Evolutionary conservation across 2,329 filamentous ascomycete genomes (phyloP).

Genomic region (Pyrenophora seminiperda): DNA sequence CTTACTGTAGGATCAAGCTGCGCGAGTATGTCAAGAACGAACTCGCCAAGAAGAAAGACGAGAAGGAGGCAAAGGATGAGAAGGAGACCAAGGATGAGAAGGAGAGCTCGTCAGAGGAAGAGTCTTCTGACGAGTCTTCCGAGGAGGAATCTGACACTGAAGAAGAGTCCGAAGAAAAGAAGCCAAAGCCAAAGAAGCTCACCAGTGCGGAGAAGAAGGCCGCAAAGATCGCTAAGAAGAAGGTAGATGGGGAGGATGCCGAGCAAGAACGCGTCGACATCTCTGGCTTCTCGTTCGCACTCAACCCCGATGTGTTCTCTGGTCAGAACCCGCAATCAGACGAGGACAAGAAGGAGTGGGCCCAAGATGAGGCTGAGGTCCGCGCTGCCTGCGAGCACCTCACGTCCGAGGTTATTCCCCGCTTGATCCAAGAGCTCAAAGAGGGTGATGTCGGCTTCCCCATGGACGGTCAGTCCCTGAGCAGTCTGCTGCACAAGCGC

Average conservation of each 20-base stretch:
- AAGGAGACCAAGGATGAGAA: slow-evolving; percentile 45
- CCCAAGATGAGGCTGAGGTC: slow-evolving; percentile 85
- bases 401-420: slow-evolving; percentile 77
- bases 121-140: slow-evolving; percentile 26
- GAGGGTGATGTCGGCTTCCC: slow-evolving; percentile 96
- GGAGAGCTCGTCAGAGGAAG: slow-evolving; percentile 36
- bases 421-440: slow-evolving; percentile 81
- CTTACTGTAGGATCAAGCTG: slow-evolving; percentile 82
- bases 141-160: slow-evolving; percentile 67
- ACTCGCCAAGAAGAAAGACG: slow-evolving; percentile 57
- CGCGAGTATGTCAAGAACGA: slow-evolving; percentile 85
- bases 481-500: slow-evolving; percentile 88
- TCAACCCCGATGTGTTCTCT: slow-evolving; percentile 96
- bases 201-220: slow-evolving; percentile 27
- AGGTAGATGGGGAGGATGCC: slow-evolving; percentile 30
- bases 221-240: slow-evolving; percentile 20
- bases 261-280: slow-evolving; percentile 78
- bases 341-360: slow-evolving; percentile 83
- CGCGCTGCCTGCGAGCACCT: slow-evolving; percentile 81
- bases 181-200: slow-evolving; percentile 26
- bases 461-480: slow-evolving; percentile 95
- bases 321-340: slow-evolving; percentile 89
- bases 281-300: slow-evolving; percentile 80
- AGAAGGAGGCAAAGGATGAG: slow-evolving; percentile 48
- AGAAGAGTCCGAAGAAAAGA: slow-evolving; percentile 65